Evolutionary conservation across 1,284 basidiomycete genomes (phyloP), one percentile per base, ranked within the genome.

Genomic region (Ceratobasidium sp.): DNA sequence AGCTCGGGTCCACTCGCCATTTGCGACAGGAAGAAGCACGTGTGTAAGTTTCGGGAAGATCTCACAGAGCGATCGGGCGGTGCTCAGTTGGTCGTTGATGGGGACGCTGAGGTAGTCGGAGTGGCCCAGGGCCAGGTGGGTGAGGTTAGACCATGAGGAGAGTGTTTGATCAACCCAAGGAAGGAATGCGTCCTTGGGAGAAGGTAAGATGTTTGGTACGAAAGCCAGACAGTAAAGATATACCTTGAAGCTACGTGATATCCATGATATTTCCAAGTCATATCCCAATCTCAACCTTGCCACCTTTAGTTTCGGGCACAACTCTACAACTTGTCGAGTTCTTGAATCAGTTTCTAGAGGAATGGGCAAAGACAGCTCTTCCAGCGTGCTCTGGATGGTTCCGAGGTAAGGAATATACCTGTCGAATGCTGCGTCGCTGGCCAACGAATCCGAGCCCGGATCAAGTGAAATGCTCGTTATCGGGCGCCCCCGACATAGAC

Each of bases 401-500:
- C 22, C 17, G 4, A 64, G 22, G 11, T 50, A 14, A 7, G 29
- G n/a, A 48, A 50, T 15, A 45, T 64, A 24, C 2, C 33, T 19
- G 8, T 50, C 45, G 24, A 50, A 64, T 27, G n/a, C n/a, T n/a
- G 29, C 47, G 9, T 27, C 29, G 24, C 19, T 17, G 2, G 44
- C 19, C 14, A 64, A 15, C 7, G 45, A 27, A 15, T 15, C 29
- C 9, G 50, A 29, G 33, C 33, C 50, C 50, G 62, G 44, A 11
- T 45, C 62, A 17, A 64, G 62, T 19, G 19, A 19, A 29, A 64
- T 45, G 8, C 15, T 24, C 2, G 22, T 64, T n/a, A 50, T 27
- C 9, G 45, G 62, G 29, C 62, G 45, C 15, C 62, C 62, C 17
- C 62, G 24, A 50, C 62, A 64, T 50, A 64, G 22, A 17, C 62